A percentile compares a stretch with the other conserved stretches of the same genome.
Evolutionary conservation across 228 moss, liverwort and hornwort genomes (phyloP).

Genomic region (Sphagnum fallax): DNA sequence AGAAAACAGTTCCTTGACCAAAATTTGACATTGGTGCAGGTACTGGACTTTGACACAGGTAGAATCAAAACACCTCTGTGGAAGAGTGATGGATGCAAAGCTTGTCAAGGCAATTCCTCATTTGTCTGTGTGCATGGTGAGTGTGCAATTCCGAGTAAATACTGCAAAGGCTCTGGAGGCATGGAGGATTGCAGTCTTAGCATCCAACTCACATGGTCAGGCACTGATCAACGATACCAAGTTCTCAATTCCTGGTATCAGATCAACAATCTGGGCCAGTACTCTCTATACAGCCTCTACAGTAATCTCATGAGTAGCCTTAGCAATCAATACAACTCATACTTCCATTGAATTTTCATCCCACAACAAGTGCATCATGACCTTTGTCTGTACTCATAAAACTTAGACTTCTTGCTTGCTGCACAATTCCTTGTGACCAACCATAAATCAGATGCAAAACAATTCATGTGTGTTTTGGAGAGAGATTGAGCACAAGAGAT

Average conservation of each 20-base stretch:
- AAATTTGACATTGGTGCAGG: slow-evolving; percentile 19
- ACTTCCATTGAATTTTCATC: too few relatives aligned
- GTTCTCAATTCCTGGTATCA: slow-evolving; percentile 66
- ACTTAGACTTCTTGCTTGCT: too few relatives aligned
- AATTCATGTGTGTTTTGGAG: too few relatives aligned
- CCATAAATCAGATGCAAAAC: too few relatives aligned
- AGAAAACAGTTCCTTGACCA: too few relatives aligned
- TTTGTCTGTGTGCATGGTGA: slow-evolving; percentile 52
- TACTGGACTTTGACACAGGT: slow-evolving; percentile 55
- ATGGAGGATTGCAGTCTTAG: slow-evolving; percentile 68
- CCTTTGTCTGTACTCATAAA: too few relatives aligned
- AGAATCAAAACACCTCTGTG: slow-evolving; percentile 39
- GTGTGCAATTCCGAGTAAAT: slow-evolving; percentile 46
- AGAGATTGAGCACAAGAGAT: too few relatives aligned
- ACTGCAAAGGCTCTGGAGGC: slow-evolving; percentile 38
- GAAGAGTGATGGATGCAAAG: slow-evolving; percentile 66
- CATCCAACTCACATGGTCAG: slow-evolving; percentile 58
- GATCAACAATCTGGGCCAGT: slow-evolving; percentile 52
- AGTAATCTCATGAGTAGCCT: slow-evolving; percentile 40
- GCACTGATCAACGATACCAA: slow-evolving; percentile 45
- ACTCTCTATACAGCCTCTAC: slow-evolving; percentile 54
- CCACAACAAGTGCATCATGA: too few relatives aligned
- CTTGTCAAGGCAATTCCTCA: slow-evolving; percentile 44
- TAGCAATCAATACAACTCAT: slow-evolving; percentile 28
- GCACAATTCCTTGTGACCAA: too few relatives aligned